These are phyloP conservation scores for Aspergillus eucalypticola DNA, from an alignment of 2,329 filamentous ascomycete species.

Conservation along the genomic window DNA sequence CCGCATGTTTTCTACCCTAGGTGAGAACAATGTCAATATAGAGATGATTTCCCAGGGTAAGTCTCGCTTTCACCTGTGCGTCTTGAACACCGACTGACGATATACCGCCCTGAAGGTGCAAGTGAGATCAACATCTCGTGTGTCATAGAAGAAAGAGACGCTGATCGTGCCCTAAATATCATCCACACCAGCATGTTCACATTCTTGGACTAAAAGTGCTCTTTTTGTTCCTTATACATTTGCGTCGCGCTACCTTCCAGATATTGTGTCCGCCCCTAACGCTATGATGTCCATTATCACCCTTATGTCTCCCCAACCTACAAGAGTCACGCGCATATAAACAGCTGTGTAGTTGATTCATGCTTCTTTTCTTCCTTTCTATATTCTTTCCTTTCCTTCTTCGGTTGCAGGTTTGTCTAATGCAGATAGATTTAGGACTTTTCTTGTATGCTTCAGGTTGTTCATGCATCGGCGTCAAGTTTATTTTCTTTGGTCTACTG, in stretches of 20 bases:
- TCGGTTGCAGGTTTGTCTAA: too few species aligned
- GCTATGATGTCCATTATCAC: conserved; percentile 19
- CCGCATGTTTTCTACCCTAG: conserved; percentile 90
- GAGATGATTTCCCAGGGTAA: conserved; percentile 99
- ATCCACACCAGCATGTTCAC: conserved; percentile 96
- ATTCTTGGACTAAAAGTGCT: conserved; percentile 69
- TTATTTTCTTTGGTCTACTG: too few species aligned
- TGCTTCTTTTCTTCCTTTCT: neutral
- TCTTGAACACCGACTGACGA: conserved; percentile 16
- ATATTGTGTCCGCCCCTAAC: conserved; percentile 14
- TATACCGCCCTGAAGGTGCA: conserved; percentile 62
- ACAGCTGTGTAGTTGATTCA: conserved; percentile 5
- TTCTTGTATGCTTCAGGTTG: too few species aligned
- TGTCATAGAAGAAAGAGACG: conserved; percentile 88
- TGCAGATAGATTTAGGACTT: too few species aligned
- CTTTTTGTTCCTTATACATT: neutral
- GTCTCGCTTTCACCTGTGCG: conserved; percentile 24
- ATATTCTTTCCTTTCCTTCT: neutral
- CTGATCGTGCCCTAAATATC: conserved; percentile 91
- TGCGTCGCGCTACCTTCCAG: conserved; percentile 3
- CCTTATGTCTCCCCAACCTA: neutral
- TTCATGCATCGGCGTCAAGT: too few species aligned
- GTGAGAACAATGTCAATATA: conserved; percentile 92
- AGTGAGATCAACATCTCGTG: conserved; percentile 99
- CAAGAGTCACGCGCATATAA: neutral